Conservation (phyloP, 768 basidiomycete genomes). For the Amanita thiersii region DNA sequence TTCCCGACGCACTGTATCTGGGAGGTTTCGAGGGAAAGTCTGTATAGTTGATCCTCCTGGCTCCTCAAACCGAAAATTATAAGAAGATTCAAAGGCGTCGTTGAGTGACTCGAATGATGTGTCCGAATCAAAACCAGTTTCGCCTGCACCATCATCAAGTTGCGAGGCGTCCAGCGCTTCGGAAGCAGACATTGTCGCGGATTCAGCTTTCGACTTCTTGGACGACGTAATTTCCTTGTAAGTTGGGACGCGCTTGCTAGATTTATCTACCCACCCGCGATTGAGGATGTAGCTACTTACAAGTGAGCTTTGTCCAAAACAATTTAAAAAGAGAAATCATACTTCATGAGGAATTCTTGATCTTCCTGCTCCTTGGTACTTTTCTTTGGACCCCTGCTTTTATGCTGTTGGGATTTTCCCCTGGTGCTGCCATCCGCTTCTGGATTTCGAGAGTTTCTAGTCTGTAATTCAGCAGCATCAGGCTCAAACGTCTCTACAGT, state of each 20-base stretch:
- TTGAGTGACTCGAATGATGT: conserved; percentile 76
- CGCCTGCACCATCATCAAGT: conserved; percentile 37
- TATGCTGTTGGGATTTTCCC: conserved; percentile 34
- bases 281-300: conserved; percentile 82
- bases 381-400: conserved; percentile 26
- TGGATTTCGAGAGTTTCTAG: conserved; percentile 10
- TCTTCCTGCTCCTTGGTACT: conserved; percentile 56
- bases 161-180: conserved; percentile 17
- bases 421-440: conserved; percentile 22
- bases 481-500: conserved; percentile 24
- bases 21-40: conserved; percentile 71
- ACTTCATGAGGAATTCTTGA: conserved; percentile 90
- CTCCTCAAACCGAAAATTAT: conserved; percentile 98
- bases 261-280: conserved; percentile 92
- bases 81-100: conserved; percentile 90
- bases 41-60: conserved; percentile 48
- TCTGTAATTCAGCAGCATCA: conserved; percentile 19
- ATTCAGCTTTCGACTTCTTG: conserved; percentile 17
- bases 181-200: conserved; percentile 19
- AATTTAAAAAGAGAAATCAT: conserved; percentile 6
- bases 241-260: conserved; percentile 68
- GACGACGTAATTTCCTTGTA: conserved; percentile 69
- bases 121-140: conserved; percentile 27
- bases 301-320: conserved; percentile 1
- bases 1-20: conserved; percentile 57